Conservation (phyloP, 495 filamentous ascomycete genomes). For the Penicillium chermesinum region DNA sequence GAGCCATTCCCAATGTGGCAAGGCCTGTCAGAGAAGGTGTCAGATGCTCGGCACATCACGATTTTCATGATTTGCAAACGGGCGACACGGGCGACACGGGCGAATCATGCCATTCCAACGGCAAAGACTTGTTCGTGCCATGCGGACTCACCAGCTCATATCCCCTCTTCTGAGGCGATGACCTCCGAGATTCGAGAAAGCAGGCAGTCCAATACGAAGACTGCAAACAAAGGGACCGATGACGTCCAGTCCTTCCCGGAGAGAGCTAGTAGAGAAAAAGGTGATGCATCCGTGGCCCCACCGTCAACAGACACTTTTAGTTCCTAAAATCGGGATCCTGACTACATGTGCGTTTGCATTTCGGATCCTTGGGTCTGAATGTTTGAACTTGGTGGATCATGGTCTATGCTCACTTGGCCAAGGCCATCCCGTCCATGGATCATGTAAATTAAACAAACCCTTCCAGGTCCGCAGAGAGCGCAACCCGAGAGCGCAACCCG, state of each 20-base stretch:
- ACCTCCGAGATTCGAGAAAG: no score
- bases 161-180: no score
- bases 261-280: conserved; percentile 14
- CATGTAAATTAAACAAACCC: no score
- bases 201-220: conserved; percentile 6
- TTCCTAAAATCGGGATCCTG: background rate
- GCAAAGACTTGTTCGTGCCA: background rate
- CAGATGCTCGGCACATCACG: conserved; percentile 6
- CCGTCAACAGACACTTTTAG: conserved; percentile 10
- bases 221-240: conserved; percentile 9
- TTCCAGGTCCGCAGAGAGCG: no score
- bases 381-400: no score
- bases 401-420: no score
- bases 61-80: conserved; percentile 14
- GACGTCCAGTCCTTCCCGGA: conserved; percentile 11
- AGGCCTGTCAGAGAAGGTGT: conserved; percentile 17
- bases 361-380: background rate
- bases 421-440: no score
- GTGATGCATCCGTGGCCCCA: conserved; percentile 14
- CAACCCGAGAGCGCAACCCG: no score
- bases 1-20: conserved; percentile 16
- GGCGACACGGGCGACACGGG: background rate
- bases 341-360: conserved; percentile 2
- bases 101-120: background rate
- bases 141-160: no score